phyloP scores from a whole-genome alignment of 225 moss, liverwort and hornwort species.

The Sphagnum contortum region DNA sequence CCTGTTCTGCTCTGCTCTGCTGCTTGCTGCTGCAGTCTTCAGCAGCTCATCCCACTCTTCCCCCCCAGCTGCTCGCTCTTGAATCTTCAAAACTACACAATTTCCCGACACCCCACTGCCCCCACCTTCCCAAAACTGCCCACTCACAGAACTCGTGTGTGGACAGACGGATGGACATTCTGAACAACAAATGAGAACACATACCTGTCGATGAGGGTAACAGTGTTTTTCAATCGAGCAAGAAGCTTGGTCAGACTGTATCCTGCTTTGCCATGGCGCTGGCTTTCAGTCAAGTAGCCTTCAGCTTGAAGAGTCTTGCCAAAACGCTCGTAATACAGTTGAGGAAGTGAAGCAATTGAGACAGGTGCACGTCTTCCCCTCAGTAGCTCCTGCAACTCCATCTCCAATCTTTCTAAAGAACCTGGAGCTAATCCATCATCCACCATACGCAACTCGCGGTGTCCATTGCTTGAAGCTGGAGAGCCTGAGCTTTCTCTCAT shows the following conservation, averaged over 20 bases:
- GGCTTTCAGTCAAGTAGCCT: slow-evolving; percentile 94
- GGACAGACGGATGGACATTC: no score
- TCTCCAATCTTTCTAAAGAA: slow-evolving; percentile 81
- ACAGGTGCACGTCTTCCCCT: slow-evolving; percentile 93
- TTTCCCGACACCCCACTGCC: no score
- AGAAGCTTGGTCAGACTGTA: slow-evolving; percentile 90
- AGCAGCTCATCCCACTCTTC: no score
- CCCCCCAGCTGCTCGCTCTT: no score
- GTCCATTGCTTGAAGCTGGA: slow-evolving; percentile 70
- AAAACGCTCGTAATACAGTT: slow-evolving; percentile 88
- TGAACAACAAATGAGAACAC: slow-evolving; percentile 9
- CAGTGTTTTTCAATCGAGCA: slow-evolving; percentile 92
- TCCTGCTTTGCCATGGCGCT: slow-evolving; percentile 96
- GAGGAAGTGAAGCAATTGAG: slow-evolving; percentile 91
- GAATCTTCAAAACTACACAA: no score
- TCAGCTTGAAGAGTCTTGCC: slow-evolving; percentile 98
- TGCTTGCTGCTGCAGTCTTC: no score
- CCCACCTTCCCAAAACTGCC: no score
- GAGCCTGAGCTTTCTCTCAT: slow-evolving; percentile 81
- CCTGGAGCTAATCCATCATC: slow-evolving; percentile 87
- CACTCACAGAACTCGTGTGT: no score
- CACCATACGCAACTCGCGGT: slow-evolving; percentile 55
- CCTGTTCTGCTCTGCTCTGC: slow-evolving; percentile 37
- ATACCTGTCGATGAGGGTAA: slow-evolving; percentile 95
- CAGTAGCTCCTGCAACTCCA: slow-evolving; percentile 92